phyloP scores from a whole-genome alignment of 1,284 basidiomycete genomes.

The Fomitiporia mediterranea region DNA sequence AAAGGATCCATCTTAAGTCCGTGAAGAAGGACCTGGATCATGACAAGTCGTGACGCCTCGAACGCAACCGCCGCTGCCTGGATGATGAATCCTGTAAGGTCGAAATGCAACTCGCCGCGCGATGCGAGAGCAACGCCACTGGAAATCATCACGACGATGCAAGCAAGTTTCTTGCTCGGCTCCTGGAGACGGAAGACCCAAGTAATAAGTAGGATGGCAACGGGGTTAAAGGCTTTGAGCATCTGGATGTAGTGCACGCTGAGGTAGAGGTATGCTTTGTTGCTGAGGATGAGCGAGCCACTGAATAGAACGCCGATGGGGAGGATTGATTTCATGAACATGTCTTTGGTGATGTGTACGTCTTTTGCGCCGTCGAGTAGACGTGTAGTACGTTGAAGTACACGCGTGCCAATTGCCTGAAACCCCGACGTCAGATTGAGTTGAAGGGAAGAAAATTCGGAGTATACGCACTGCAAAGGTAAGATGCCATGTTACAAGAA shows the following conservation, averaged over 20 bases:
- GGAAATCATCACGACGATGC: slow-evolving; percentile 92
- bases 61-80: slow-evolving; percentile 84
- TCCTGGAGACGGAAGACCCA: slow-evolving; percentile 89
- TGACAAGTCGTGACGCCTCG: slow-evolving; percentile 87
- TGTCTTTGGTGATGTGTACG: slow-evolving; percentile 77
- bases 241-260: slow-evolving; percentile 95
- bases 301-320: slow-evolving; percentile 94
- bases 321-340: slow-evolving; percentile 85
- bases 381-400: slow-evolving; percentile 83
- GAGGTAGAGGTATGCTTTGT: slow-evolving; percentile 92
- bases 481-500: slow-evolving; percentile 85
- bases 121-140: slow-evolving; percentile 85
- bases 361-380: slow-evolving; percentile 89
- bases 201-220: slow-evolving; percentile 92
- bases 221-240: slow-evolving; percentile 98
- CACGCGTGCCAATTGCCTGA: slow-evolving; percentile 83
- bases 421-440: not conserved
- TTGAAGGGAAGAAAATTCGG: slow-evolving; percentile 22
- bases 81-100: slow-evolving; percentile 81
- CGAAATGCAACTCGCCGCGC: slow-evolving; percentile 84
- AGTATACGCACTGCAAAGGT: slow-evolving; percentile 66
- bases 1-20: slow-evolving; percentile 97
- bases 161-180: slow-evolving; percentile 72
- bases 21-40: slow-evolving; percentile 95
- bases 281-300: slow-evolving; percentile 87